phyloP scores from a whole-genome alignment of 78 protist species.

The Dictyostelium citrinum region DNA sequence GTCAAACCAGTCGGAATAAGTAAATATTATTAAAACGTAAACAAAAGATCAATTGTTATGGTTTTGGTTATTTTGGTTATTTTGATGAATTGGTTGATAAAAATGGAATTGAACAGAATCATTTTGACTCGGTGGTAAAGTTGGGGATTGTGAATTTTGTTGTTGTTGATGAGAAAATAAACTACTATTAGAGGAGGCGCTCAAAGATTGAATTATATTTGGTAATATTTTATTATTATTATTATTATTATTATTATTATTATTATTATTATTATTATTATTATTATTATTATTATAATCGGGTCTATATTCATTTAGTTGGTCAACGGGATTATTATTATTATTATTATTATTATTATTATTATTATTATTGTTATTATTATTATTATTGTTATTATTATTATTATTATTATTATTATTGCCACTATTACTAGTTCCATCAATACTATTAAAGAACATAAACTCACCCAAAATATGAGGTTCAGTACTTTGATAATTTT shows the following conservation, averaged over 20 bases:
- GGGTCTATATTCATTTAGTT: background rate
- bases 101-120: conserved; percentile 21
- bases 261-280: too few species aligned
- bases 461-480: background rate
- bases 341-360: background rate
- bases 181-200: conserved; percentile 1
- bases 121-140: conserved; percentile 18
- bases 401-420: too few species aligned
- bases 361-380: background rate
- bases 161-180: background rate
- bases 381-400: background rate
- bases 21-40: background rate
- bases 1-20: conserved; percentile 10
- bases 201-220: background rate
- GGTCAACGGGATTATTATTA: background rate
- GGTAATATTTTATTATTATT: background rate
- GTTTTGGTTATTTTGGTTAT: conserved; percentile 4
- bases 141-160: background rate
- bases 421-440: background rate
- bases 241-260: background rate
- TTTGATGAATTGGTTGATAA: conserved; percentile 41
- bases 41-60: background rate
- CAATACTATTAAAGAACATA: background rate
- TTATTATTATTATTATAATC: background rate
- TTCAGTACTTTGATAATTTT: background rate